Evolutionary conservation across 2,329 filamentous ascomycete species (phyloP).

Genomic region (Camptophora hylomeconis): DNA sequence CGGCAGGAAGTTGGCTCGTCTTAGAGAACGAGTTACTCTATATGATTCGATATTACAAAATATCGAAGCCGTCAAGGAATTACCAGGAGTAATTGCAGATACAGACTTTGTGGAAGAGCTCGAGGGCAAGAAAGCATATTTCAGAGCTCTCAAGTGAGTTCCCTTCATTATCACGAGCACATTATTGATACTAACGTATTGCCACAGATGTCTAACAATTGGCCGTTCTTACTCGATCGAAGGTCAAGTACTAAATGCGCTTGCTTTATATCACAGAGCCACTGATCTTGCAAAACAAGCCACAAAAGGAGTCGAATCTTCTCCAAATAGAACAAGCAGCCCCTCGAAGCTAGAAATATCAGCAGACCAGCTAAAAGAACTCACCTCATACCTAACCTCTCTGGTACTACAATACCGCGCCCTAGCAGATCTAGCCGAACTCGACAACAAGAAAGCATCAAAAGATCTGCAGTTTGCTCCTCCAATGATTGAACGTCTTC

Average conservation of each 20-base stretch:
- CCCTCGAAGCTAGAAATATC: constrained; percentile 58
- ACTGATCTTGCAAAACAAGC: constrained; percentile 44
- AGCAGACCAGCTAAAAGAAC: constrained; percentile 41
- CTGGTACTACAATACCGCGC: constrained; percentile 73
- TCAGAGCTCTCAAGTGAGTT: constrained; percentile 82
- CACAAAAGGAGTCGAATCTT: constrained; percentile 30
- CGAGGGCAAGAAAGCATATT: constrained; percentile 68
- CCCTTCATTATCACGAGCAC: too few relatives aligned
- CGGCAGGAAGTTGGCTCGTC: constrained; percentile 61
- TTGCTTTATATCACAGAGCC: constrained; percentile 72
- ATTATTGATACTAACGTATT: constrained; percentile 32
- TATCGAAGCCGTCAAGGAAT: constrained; percentile 74
- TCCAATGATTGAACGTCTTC: constrained; percentile 62
- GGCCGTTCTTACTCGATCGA: constrained; percentile 71
- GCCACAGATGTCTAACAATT: constrained; percentile 69
- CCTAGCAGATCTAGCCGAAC: constrained; percentile 66
- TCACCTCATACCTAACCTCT: constrained; percentile 51
- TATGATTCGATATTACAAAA: constrained; percentile 89
- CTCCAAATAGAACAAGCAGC: constrained; percentile 21
- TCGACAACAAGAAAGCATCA: constrained; percentile 36
- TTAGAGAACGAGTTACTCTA: constrained; percentile 76
- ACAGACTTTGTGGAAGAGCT: constrained; percentile 61
- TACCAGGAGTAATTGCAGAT: constrained; percentile 83
- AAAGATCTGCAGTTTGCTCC: constrained; percentile 30
- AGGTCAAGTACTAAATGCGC: constrained; percentile 59